Base-by-base conservation (phyloP, 768 basidiomycete genomes). In the Hypholoma fasciculare region DNA sequence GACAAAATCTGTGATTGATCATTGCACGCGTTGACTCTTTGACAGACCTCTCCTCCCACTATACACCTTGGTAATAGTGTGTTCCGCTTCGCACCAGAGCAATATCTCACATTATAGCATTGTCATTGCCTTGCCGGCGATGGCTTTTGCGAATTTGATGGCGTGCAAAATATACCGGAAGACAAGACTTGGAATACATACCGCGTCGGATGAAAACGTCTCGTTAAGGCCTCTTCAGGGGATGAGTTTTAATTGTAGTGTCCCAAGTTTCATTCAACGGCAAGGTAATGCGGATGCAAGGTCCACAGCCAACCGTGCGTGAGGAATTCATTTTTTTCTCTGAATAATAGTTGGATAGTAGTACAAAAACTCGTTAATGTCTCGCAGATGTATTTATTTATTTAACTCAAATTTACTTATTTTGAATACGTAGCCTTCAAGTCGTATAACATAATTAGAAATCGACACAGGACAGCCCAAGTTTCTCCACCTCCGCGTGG, bases 401-500 rank as follows among this genome's bases (percentile, higher is more conserved):
- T 30, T 30, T 42, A 42, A 11, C 12, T 11, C 19, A 19, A 43
- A 43, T 11, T 16, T 43, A 14, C 19, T 51, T 55, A 17, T 23
- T 11, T 46, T 23, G 42, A 34, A 20, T 34, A 9, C 9, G 9
- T 34, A 9, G 30, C 30, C 30, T 34, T 34, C 30, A 34, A 34
- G 9, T 34, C 9, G 1, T 2, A 34, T 6, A 34, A 34, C 9
- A 34, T 9, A 7, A 34, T 34, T 34, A 34, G 30, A 34, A 34
- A 34, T 9, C 6, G 30, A 34, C 30, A 5, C 30, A 9, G 7
- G 30, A 34, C 39, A 34, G 8, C 14, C 19, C 38, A 26, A 44
- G 17, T 38, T 42, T 58, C 46, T 75, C 72, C 17, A 65, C 72
- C n/a, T 69, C 71, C 2, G 30, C 60, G 37, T 36, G 74, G 65